phyloP scores from a whole-genome alignment of 176 grass and related monocot species.

The Phoenix roebelenii region DNA sequence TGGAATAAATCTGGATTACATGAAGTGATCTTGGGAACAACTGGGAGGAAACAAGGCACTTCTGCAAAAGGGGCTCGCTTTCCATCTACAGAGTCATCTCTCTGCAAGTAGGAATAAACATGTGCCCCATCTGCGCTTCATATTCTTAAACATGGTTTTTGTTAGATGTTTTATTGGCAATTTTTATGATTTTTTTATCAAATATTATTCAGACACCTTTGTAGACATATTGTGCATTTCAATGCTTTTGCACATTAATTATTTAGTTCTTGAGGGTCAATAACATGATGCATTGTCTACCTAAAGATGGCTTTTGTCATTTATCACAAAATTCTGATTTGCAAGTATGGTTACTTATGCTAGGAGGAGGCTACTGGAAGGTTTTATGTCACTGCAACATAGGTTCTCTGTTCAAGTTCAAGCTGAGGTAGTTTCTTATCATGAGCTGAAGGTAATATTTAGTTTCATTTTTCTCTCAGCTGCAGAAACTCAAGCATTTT shows the following conservation, averaged over 20 bases:
- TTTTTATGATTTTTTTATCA: no score
- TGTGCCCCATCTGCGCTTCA: not conserved
- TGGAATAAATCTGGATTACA: slow-evolving; percentile 76
- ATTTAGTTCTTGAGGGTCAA: no score
- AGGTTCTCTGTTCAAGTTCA: slow-evolving; percentile 17
- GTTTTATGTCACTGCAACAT: slow-evolving; percentile 36
- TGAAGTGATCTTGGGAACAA: slow-evolving; percentile 78
- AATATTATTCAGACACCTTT: no score
- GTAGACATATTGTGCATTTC: no score
- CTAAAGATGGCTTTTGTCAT: no score
- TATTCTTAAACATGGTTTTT: slow-evolving; percentile 9
- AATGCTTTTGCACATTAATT: no score
- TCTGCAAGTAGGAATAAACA: slow-evolving; percentile 64
- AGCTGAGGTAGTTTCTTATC: slow-evolving; percentile 33
- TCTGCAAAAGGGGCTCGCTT: slow-evolving; percentile 50
- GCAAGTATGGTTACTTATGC: not conserved
- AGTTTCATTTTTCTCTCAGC: not conserved
- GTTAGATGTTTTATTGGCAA: not conserved
- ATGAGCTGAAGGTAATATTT: slow-evolving; percentile 52
- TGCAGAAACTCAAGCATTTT: no score
- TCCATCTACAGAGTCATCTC: slow-evolving; percentile 63
- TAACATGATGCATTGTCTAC: no score
- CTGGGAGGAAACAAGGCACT: slow-evolving; percentile 89
- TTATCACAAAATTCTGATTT: slow-evolving; percentile 5
- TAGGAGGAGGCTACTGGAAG: slow-evolving; percentile 67